Percentiles rank a stretch among this genome's conserved stretches.
Evolutionary conservation across 768 basidiomycete genomes (phyloP).

Genomic region (Lactifluus volemus): DNA sequence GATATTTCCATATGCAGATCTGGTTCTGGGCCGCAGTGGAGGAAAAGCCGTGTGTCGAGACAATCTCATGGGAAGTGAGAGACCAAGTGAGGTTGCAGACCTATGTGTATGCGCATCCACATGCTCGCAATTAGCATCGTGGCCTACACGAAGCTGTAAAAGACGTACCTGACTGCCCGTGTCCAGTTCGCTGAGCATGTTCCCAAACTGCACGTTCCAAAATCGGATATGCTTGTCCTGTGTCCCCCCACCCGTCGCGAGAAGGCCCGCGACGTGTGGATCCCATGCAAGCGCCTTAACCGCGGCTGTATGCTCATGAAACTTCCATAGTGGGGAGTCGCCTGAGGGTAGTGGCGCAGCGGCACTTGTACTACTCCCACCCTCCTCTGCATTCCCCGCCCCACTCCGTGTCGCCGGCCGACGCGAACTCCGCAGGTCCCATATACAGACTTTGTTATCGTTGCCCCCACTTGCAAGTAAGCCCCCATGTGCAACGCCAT

Average conservation of each 20-base stretch:
- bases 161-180: slow-evolving; percentile 85
- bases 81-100: slow-evolving; percentile 99
- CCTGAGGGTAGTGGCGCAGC: slow-evolving; percentile 29
- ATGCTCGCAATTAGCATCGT: not conserved
- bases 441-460: slow-evolving; percentile 98
- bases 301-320: slow-evolving; percentile 93
- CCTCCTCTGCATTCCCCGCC: slow-evolving; percentile 25
- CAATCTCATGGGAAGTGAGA: slow-evolving; percentile 89
- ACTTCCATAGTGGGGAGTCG: slow-evolving; percentile 80
- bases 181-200: slow-evolving; percentile 79
- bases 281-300: slow-evolving; percentile 99
- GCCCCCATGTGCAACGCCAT: slow-evolving; percentile 38
- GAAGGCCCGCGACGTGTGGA: slow-evolving; percentile 82
- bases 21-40: slow-evolving; percentile 92
- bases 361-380: slow-evolving; percentile 23
- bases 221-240: slow-evolving; percentile 97
- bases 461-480: slow-evolving; percentile 91
- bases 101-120: slow-evolving; percentile 32
- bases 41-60: slow-evolving; percentile 96
- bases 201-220: slow-evolving; percentile 89
- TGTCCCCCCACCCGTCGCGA: slow-evolving; percentile 97
- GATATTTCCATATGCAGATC: slow-evolving; percentile 94
- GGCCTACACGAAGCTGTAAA: not conserved
- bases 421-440: slow-evolving; percentile 74
- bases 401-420: slow-evolving; percentile 25